Conservation (phyloP, 805 yeast species). For the Peterozyma toletana region DNA sequence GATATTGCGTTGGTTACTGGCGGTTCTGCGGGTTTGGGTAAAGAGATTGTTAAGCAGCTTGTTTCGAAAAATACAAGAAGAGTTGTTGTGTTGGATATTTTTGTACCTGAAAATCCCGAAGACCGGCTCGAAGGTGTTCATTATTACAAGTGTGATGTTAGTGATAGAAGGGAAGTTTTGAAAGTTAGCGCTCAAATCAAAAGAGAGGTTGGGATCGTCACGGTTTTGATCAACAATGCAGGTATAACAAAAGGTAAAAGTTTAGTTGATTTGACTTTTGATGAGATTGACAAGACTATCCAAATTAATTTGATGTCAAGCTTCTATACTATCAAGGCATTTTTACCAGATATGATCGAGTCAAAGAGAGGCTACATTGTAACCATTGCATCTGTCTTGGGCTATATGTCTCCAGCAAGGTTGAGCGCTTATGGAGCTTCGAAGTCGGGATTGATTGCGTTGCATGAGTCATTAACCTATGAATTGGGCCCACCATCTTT, state of each 20-base stretch:
- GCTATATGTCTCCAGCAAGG: slow-evolving; percentile 78
- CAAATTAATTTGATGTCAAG: slow-evolving; percentile 66
- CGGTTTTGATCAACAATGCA: slow-evolving; percentile 80
- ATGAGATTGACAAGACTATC: slow-evolving; percentile 56
- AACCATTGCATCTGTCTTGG: slow-evolving; percentile 79
- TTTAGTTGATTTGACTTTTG: slow-evolving; percentile 43
- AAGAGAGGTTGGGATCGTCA: slow-evolving; percentile 47
- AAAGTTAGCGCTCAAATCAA: slow-evolving; percentile 31
- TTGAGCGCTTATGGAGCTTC: slow-evolving; percentile 83
- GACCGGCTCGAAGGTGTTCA: slow-evolving; percentile 29
- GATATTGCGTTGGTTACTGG: slow-evolving; percentile 80
- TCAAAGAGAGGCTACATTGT: slow-evolving; percentile 66
- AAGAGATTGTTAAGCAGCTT: slow-evolving; percentile 45
- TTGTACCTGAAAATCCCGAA: slow-evolving; percentile 28
- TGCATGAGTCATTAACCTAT: slow-evolving; percentile 74
- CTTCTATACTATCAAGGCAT: slow-evolving; percentile 60
- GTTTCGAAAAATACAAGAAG: slow-evolving; percentile 28
- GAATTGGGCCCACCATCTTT: slow-evolving; percentile 53
- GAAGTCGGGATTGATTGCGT: slow-evolving; percentile 77
- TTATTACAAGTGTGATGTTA: slow-evolving; percentile 67
- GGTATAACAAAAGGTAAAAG: slow-evolving; percentile 61
- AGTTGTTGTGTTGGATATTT: slow-evolving; percentile 64
- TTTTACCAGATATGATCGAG: slow-evolving; percentile 66
- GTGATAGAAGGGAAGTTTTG: slow-evolving; percentile 38
- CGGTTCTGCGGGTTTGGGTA: slow-evolving; percentile 76